These are phyloP conservation scores for Monosporozyma unispora DNA, from an alignment of 805 yeast genomes.

Conservation along the genomic window DNA sequence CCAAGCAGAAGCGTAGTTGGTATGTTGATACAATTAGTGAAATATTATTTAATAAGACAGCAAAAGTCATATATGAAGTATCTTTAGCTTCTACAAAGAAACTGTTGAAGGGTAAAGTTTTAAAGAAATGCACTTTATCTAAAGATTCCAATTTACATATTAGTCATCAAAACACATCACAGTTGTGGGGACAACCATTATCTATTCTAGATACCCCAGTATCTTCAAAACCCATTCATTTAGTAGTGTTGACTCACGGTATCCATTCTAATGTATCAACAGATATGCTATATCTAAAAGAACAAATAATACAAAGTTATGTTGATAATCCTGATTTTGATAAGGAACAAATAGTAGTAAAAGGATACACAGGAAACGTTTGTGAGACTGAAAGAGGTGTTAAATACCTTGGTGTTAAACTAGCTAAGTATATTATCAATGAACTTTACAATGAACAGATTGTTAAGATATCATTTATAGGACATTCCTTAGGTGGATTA, in stretches of 20 bases:
- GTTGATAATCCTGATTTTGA: slow-evolving; percentile 23
- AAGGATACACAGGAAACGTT: slow-evolving; percentile 60
- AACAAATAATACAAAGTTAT: slow-evolving; percentile 40
- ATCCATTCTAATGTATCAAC: slow-evolving; percentile 67
- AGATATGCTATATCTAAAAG: slow-evolving; percentile 67
- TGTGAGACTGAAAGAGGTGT: slow-evolving; percentile 76
- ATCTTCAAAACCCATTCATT: slow-evolving; percentile 44
- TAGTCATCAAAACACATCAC: slow-evolving; percentile 45
- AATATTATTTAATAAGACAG: slow-evolving; percentile 52
- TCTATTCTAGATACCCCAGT: slow-evolving; percentile 37
- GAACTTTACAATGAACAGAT: slow-evolving; percentile 37
- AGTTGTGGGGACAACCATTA: slow-evolving; percentile 61
- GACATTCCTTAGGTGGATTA: slow-evolving; percentile 74
- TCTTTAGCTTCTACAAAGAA: slow-evolving; percentile 23
- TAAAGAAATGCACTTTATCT: not conserved
- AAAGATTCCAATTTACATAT: slow-evolving; percentile 37
- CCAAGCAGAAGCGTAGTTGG: slow-evolving; percentile 55
- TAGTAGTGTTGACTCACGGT: slow-evolving; percentile 69
- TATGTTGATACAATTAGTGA: slow-evolving; percentile 63
- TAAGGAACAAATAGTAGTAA: slow-evolving; percentile 45
- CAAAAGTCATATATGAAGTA: slow-evolving; percentile 55
- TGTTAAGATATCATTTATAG: slow-evolving; percentile 56
- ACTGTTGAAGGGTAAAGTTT: not conserved
- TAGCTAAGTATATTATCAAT: slow-evolving; percentile 56
- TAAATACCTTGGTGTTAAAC: slow-evolving; percentile 58